These are phyloP conservation scores for Sisymbrium altissimum DNA, from an alignment of 345 rosid species.

Conservation along the genomic window DNA sequence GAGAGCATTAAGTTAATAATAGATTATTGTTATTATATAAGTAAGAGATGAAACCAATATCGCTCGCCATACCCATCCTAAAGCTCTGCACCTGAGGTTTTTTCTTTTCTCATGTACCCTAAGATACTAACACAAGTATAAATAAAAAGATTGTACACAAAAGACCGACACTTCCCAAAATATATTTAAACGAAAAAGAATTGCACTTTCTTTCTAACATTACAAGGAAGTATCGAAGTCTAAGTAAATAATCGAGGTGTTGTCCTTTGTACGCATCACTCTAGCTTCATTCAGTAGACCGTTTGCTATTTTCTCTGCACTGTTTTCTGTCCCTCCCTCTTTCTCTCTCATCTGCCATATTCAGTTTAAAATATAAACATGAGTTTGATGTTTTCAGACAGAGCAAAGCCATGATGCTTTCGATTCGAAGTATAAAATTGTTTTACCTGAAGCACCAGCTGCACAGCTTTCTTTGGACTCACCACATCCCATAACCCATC, in stretches of 20 bases:
- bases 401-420: background rate
- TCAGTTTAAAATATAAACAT: constrained; percentile 9
- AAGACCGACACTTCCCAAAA: constrained; percentile 12
- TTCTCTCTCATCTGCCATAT: constrained; percentile 55
- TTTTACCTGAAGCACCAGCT: constrained; percentile 67
- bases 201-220: background rate
- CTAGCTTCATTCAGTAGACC: constrained; percentile 77
- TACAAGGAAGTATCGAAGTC: constrained; percentile 60
- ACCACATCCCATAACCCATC: constrained; percentile 98
- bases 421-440: background rate
- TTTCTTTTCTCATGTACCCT: constrained; percentile 18
- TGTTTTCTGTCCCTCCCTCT: constrained; percentile 38
- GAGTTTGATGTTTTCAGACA: constrained; percentile 1
- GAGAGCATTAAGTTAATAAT: background rate
- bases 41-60: constrained; percentile 18
- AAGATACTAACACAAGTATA: background rate
- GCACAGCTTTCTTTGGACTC: constrained; percentile 65
- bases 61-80: constrained; percentile 17
- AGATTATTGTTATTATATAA: background rate
- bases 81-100: constrained; percentile 25
- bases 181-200: background rate
- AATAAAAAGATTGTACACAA: constrained; percentile 18
- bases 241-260: constrained; percentile 82
- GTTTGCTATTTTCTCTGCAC: constrained; percentile 72
- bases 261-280: constrained; percentile 85